Conservation (phyloP, 78 protist species). For the Dictyostelium brefeldianum region DNA sequence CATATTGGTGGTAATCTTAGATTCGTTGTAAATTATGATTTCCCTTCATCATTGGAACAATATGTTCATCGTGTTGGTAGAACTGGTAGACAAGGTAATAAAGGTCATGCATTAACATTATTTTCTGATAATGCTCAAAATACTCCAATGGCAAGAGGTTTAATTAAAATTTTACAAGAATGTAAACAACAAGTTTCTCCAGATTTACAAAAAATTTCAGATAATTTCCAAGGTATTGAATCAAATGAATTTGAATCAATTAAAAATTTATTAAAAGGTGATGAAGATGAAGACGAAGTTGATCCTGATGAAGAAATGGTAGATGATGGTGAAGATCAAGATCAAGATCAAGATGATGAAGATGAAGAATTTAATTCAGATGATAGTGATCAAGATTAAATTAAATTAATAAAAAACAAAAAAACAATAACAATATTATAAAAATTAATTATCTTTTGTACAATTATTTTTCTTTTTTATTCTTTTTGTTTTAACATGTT, state of each 20-base stretch:
- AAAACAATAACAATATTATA: too few relatives aligned
- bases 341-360: neutral
- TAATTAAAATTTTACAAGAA: conserved; percentile 61
- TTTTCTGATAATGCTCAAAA: conserved; percentile 51
- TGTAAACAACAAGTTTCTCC: conserved; percentile 45
- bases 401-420: neutral
- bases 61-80: conserved; percentile 97
- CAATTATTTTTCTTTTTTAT: neutral
- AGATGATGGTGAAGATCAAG: neutral
- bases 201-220: conserved; percentile 17
- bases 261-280: neutral
- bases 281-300: neutral
- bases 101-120: conserved; percentile 92
- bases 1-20: conserved; percentile 94
- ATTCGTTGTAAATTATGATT: conserved; percentile 98
- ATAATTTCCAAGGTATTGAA: neutral
- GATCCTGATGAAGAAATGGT: conserved; percentile 13
- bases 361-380: neutral
- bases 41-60: conserved; percentile 91
- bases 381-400: neutral
- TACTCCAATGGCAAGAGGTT: conserved; percentile 52
- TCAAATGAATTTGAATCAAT: neutral
- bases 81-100: conserved; percentile 93
- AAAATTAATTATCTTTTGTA: neutral
- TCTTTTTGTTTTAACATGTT: neutral